These are phyloP conservation scores for Termitomyces sp. DNA, from an alignment of 768 basidiomycete genomes.

Conservation along the genomic window DNA sequence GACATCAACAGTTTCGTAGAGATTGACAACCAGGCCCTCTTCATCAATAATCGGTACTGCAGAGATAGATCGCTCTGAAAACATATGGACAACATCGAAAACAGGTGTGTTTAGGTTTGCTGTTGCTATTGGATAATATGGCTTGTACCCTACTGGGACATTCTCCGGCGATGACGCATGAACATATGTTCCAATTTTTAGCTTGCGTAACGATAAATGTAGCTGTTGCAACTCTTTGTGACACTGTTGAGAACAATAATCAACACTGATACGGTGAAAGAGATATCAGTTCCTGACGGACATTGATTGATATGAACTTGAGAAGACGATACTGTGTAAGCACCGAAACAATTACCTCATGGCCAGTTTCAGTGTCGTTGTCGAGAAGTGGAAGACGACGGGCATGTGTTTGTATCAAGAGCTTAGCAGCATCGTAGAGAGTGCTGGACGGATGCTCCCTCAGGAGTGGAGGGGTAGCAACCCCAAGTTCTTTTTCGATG, in stretches of 20 bases:
- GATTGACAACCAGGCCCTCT: slow-evolving; percentile 87
- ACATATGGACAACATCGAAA: slow-evolving; percentile 98
- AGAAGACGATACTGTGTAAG: slow-evolving; percentile 96
- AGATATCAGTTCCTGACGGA: slow-evolving; percentile 28
- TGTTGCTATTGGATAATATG: slow-evolving; percentile 87
- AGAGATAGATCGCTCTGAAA: slow-evolving; percentile 90
- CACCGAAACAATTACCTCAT: slow-evolving; percentile 93
- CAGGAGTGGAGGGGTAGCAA: slow-evolving; percentile 86
- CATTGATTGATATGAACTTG: slow-evolving; percentile 98
- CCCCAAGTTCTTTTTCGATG: slow-evolving; percentile 88
- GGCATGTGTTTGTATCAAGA: slow-evolving; percentile 93
- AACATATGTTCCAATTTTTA: slow-evolving; percentile 94
- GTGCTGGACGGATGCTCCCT: slow-evolving; percentile 84
- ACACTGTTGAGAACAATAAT: slow-evolving; percentile 51
- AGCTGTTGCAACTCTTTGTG: slow-evolving; percentile 77
- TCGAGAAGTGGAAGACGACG: slow-evolving; percentile 92
- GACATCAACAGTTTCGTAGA: slow-evolving; percentile 99
- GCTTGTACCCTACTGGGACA: slow-evolving; percentile 50
- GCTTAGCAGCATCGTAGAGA: slow-evolving; percentile 84
- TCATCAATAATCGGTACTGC: slow-evolving; percentile 96
- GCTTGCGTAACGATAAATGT: slow-evolving; percentile 72
- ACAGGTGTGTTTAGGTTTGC: slow-evolving; percentile 89
- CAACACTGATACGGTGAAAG: slow-evolving; percentile 4
- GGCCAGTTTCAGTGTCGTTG: slow-evolving; percentile 86
- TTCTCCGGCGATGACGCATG: slow-evolving; percentile 41